Evolutionary conservation across 2,329 filamentous ascomycete species (phyloP), one percentile per base, ranked within the genome.

Genomic region (Endothia cerciana): DNA sequence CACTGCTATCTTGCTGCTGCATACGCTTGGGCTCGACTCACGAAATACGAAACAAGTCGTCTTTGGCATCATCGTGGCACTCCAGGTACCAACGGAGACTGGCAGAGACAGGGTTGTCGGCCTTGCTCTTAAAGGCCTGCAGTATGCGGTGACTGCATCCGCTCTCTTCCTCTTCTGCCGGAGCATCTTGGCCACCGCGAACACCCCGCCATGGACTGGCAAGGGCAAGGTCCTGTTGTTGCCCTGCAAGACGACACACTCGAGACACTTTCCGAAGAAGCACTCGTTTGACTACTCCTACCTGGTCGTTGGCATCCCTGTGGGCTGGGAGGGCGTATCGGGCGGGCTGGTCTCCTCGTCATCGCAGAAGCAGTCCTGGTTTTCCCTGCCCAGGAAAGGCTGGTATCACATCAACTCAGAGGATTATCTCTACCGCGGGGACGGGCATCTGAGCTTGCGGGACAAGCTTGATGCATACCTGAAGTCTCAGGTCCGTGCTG

Each of bases 211-310:
- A 40, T 67, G 67, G 67, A 51, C 62, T 19, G 67, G 65, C 28
- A 58, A 47, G 30, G 65, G 61, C 22, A 62, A 58, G 43, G 83
- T 86, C 3, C 76, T 87, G 64, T 77, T 93, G 15, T 85, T 93
- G 51, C 89, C 89, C 8, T 87, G 87, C 71, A 81, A 79, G 55
- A 91, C 88, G 17, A 87, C 83, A 2, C 91, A 93, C 74, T 79
- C 84, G 4, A 82, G 90, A 22, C 74, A 90, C n/a, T 88, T 89
- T 65, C 91, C 91, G 0, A 82, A 87, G 72, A 86, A 83, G 66
- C 88, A 93, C 73, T 83, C 83, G 0, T 93, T 94, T 72, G 80
- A 80, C 0, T 92, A 92, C 73, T 88, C 89, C 0, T 92, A 93
- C 74, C 82, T 93, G 1, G 81, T 89, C 56, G 86, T 88, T 33